phyloP scores from a whole-genome alignment of 192 early-diverging fungal species.

The Coemansia umbellata region DNA sequence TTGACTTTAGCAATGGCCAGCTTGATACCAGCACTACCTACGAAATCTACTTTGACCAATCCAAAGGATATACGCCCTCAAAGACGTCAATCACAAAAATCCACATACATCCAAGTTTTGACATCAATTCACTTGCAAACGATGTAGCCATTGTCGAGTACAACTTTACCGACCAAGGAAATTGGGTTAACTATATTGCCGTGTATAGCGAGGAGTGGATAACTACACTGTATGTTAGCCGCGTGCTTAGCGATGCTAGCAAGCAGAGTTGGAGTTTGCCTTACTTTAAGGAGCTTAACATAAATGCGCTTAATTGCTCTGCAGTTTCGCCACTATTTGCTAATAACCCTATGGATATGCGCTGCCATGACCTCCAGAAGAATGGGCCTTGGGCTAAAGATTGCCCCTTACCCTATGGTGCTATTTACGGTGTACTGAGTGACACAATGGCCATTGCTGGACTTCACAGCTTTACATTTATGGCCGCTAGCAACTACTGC shows the following conservation, averaged over 20 bases:
- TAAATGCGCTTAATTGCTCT: background rate
- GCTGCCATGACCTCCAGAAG: constrained; percentile 5
- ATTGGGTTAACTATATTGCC: constrained; percentile 20
- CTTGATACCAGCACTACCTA: constrained; percentile 1
- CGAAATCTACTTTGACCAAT: constrained; percentile 13
- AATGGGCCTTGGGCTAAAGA: background rate
- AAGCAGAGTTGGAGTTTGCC: constrained; percentile 6
- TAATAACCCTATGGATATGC: constrained; percentile 5
- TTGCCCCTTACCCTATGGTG: constrained; percentile 31
- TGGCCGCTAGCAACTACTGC: constrained; percentile 11
- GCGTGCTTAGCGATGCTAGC: background rate
- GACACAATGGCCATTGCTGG: constrained; percentile 11
- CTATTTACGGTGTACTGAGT: constrained; percentile 11
- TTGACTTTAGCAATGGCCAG: background rate
- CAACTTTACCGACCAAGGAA: background rate
- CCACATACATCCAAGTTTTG: constrained; percentile 13
- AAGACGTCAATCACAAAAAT: constrained; percentile 10
- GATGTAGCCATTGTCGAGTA: constrained; percentile 19
- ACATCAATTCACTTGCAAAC: constrained; percentile 20
- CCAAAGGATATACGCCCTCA: constrained; percentile 2
- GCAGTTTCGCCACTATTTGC: constrained; percentile 6
- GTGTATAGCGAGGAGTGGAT: constrained; percentile 21
- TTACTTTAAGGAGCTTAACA: background rate
- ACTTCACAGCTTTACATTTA: constrained; percentile 17
- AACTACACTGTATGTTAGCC: constrained; percentile 8